Evolutionary conservation across 805 yeast species (phyloP).

Genomic region (Yamadazyma philogaea): DNA sequence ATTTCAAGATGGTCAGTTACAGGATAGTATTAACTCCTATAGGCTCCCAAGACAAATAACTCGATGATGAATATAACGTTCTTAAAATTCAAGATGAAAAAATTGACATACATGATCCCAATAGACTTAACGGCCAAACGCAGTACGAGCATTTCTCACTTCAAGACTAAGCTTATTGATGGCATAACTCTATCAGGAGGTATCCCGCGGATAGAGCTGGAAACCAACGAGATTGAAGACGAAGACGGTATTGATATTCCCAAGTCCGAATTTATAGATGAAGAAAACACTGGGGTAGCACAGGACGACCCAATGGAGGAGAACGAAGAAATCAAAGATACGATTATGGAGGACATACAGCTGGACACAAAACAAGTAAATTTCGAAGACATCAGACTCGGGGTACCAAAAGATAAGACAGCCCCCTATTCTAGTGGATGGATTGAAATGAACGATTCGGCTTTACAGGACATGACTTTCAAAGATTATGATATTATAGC

Average conservation of each 20-base stretch:
- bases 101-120: constrained; percentile 30
- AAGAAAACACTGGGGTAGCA: constrained; percentile 36
- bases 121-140: constrained; percentile 18
- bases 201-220: constrained; percentile 20
- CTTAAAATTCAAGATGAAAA: constrained; percentile 34
- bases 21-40: constrained; percentile 1
- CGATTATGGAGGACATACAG: constrained; percentile 5
- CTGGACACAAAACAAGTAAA: constrained; percentile 12
- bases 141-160: constrained; percentile 14
- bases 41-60: constrained; percentile 8
- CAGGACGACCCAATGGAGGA: constrained; percentile 35
- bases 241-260: constrained; percentile 33
- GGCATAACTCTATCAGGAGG: constrained; percentile 52
- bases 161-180: constrained; percentile 26
- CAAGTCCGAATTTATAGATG: constrained; percentile 33
- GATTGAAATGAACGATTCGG: constrained; percentile 30
- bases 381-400: constrained; percentile 32
- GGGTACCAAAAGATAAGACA: constrained; percentile 39
- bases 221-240: constrained; percentile 20
- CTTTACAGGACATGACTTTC: constrained; percentile 28
- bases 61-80: constrained; percentile 17
- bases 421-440: constrained; percentile 34
- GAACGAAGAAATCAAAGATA: constrained; percentile 15
- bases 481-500: constrained; percentile 42
- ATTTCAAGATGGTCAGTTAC: not conserved